Percentiles rank a stretch among this genome's conserved stretches.
Conservation (phyloP, 495 filamentous ascomycete genomes). For the Penicillium paradoxum region DNA sequence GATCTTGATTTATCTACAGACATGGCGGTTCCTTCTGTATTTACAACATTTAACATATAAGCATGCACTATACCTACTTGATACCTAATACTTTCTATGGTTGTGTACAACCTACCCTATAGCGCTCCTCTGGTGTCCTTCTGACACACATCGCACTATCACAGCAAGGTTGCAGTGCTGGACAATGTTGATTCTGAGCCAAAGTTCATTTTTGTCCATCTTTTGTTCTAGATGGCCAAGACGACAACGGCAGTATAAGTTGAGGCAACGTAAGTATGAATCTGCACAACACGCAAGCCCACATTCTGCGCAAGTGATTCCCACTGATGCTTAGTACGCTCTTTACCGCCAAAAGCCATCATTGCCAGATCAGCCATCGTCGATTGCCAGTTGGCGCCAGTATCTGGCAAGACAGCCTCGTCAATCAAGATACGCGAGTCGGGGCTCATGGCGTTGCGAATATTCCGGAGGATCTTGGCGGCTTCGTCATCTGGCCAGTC, state of each 20-base stretch:
- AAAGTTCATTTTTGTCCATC: not conserved
- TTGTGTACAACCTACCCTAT: no score
- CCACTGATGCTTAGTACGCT: constrained; percentile 40
- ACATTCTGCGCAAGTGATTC: constrained; percentile 29
- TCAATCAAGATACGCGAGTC: constrained; percentile 40
- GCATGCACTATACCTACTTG: not conserved
- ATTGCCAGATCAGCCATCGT: constrained; percentile 33
- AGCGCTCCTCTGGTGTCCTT: no score
- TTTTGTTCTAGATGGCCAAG: constrained; percentile 10
- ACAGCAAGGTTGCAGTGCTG: no score
- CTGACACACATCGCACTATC: no score
- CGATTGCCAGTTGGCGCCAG: constrained; percentile 24
- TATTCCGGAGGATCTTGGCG: constrained; percentile 30
- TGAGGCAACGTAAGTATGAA: constrained; percentile 31
- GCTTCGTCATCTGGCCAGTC: constrained; percentile 32
- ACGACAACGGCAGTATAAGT: constrained; percentile 23
- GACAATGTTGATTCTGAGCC: no score
- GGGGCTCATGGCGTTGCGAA: constrained; percentile 25
- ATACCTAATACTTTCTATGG: no score
- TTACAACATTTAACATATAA: not conserved
- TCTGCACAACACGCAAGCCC: constrained; percentile 39
- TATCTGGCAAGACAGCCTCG: constrained; percentile 36
- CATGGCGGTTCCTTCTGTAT: not conserved
- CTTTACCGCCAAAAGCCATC: constrained; percentile 35
- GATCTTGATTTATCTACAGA: not conserved